Conservation (phyloP, 2,329 filamentous ascomycete species). For the Venturia asperata region DNA sequence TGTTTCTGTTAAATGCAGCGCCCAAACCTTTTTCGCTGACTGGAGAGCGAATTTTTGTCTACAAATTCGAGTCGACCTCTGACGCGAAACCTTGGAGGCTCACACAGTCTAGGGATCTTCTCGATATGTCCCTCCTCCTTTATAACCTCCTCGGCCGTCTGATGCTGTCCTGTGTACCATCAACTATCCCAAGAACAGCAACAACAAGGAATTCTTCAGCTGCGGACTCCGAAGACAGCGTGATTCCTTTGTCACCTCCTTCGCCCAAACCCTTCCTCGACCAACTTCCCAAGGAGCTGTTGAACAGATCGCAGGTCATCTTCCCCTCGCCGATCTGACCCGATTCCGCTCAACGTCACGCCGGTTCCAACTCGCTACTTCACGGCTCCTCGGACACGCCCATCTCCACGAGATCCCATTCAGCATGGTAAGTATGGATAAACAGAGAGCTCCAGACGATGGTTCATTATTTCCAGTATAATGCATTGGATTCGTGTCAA, state of each 20-base stretch:
- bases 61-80: background rate
- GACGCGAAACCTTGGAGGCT: background rate
- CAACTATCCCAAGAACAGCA: background rate
- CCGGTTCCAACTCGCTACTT: background rate
- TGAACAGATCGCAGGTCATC: background rate
- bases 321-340: background rate
- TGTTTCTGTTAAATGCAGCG: too few species aligned
- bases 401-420: background rate
- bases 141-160: background rate
- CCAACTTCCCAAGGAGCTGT: background rate
- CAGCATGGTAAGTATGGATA: background rate
- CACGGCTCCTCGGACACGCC: background rate
- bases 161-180: background rate
- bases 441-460: background rate
- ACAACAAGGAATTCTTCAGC: background rate
- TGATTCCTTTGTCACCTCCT: background rate
- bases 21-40: background rate
- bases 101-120: background rate
- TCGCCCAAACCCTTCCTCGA: background rate
- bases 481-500: background rate
- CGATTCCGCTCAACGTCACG: background rate
- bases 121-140: background rate
- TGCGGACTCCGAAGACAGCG: background rate
- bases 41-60: background rate
- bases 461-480: background rate